Evolutionary conservation across 164 flowering plant species (phyloP).

Genomic region (Nymphaea colorata): DNA sequence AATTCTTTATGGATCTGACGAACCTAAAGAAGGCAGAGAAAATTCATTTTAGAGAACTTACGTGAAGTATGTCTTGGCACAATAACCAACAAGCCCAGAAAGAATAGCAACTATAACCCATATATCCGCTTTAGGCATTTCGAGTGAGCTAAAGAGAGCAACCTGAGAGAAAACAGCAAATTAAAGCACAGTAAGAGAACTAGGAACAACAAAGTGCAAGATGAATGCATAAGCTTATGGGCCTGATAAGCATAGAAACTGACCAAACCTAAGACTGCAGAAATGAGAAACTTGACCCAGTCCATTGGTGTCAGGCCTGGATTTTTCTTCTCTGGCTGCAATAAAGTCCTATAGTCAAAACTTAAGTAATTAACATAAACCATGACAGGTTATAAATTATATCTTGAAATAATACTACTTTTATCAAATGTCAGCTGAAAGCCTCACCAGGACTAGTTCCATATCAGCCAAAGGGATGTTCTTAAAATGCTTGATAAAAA

Average conservation of each 20-base stretch:
- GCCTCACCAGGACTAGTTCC: constrained; percentile 86
- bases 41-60: constrained; percentile 16
- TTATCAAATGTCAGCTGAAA: not conserved
- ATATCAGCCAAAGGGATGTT: constrained; percentile 99
- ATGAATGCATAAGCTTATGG: not conserved
- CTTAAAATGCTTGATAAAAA: constrained; percentile 84
- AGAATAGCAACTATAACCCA: constrained; percentile 76
- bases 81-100: constrained; percentile 74
- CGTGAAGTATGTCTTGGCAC: constrained; percentile 96
- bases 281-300: constrained; percentile 82
- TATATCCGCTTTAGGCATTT: constrained; percentile 63
- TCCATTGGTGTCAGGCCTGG: constrained; percentile 97
- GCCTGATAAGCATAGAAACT: not conserved
- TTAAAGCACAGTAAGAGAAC: not conserved
- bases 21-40: no score
- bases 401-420: not conserved
- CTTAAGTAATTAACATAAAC: no score
- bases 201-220: not conserved
- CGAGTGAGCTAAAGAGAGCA: constrained; percentile 64
- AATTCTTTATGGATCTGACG: no score
- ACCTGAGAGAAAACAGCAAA: constrained; percentile 33
- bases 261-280: constrained; percentile 94
- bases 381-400: not conserved
- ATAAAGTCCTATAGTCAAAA: not conserved
- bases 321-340: constrained; percentile 94